Evolutionary conservation across 768 basidiomycete species (phyloP).

Genomic region (Suillus occidentalis): DNA sequence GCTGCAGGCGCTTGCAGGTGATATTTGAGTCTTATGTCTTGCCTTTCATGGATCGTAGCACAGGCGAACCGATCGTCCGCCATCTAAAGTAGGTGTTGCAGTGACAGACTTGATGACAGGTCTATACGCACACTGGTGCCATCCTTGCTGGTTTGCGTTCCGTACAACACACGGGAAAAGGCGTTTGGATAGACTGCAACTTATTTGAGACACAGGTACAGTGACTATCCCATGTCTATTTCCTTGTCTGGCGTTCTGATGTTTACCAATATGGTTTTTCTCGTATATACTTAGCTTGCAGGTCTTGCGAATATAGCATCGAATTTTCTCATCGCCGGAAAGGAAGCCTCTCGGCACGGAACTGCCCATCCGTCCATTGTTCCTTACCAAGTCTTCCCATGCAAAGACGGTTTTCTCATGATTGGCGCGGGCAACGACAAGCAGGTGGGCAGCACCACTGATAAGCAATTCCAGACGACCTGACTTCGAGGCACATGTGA

Average conservation of each 20-base stretch:
- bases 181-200: conserved; percentile 90
- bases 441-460: conserved; percentile 48
- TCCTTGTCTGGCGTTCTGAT: background rate
- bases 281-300: conserved; percentile 59
- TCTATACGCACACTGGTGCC: conserved; percentile 87
- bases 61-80: conserved; percentile 86
- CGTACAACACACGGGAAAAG: conserved; percentile 79
- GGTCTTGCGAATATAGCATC: conserved; percentile 91
- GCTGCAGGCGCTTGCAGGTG: conserved; percentile 10
- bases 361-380: conserved; percentile 94
- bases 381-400: conserved; percentile 89
- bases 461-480: conserved; percentile 2
- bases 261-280: background rate
- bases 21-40: conserved; percentile 13
- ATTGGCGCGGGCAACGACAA: conserved; percentile 90
- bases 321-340: conserved; percentile 85
- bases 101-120: conserved; percentile 88
- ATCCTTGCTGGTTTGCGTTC: conserved; percentile 89
- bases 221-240: background rate
- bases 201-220: conserved; percentile 87
- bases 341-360: conserved; percentile 84
- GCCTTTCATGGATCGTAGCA: conserved; percentile 45
- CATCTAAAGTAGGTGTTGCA: conserved; percentile 94
- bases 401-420: conserved; percentile 88
- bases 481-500: conserved; percentile 11